Evolutionary conservation across 345 rosid species (phyloP), one percentile per base, ranked within the genome.

Genomic region (Gossypium mustelinum): DNA sequence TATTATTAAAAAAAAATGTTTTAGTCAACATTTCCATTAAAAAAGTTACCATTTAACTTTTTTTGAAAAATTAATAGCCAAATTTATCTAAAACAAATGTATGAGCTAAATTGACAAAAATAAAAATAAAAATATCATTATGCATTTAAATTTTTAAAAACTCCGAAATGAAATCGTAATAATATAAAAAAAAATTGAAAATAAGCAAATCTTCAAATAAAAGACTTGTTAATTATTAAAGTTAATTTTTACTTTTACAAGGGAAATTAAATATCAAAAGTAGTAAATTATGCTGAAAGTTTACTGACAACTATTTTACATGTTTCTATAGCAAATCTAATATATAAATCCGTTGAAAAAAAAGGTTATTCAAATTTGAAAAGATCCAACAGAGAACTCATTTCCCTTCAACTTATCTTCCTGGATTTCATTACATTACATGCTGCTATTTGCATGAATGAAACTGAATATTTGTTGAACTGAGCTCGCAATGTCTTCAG

Each of bases 401-500:
- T 66, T 63, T 70, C 70, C 50, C 48, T 4, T 50, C 45, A 27
- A 11, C 29, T 34, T 3, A 58, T 9, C 43, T 27, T 25, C 24
- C 20, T 12, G 50, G 24, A 22, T 24, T 29, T 18, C 50, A 47
- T 75, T 75, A 22, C 13, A 75, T 89, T 86, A 92, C 76, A 90
- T 82, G 81, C 80, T 73, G 76, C 88, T 85, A 82, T 88, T 90
- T 80, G 92, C 95, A 76, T 94, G 97, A 71, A 94, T 91, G 81
- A 89, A 94, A 73, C 86, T 83, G 85, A 94, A 92, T 71, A 92
- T 89, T 70, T 92, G 93, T 75, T 94, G 98, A 62, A 91, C 94
- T 7, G 94, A 91, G 78, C 87, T 88, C 5, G 97, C 98, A 68
- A 92, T 94, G 64, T 89, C 97, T 81, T 91, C 97, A 34, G 98